These are phyloP conservation scores for Populus pruinosa DNA, from an alignment of 345 rosid species.

Conservation along the genomic window DNA sequence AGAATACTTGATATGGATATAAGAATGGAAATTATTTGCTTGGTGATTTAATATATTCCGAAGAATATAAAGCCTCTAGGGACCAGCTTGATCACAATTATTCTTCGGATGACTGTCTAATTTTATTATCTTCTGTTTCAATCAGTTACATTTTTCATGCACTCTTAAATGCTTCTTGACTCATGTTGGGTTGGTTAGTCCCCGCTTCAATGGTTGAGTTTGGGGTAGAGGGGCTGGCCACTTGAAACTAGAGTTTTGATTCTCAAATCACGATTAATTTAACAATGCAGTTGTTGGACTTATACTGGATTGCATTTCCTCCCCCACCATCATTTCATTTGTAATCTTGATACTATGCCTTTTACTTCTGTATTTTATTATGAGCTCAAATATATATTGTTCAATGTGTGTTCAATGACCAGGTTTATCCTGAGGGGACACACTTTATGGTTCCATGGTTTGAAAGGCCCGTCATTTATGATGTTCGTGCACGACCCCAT, in stretches of 20 bases:
- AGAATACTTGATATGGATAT: not conserved
- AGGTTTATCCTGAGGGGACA: constrained; percentile 96
- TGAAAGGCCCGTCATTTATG: constrained; percentile 87
- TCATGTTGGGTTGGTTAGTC: not conserved
- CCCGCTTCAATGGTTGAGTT: not conserved
- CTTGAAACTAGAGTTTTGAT: not conserved
- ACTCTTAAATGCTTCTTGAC: not conserved
- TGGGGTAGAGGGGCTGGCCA: not conserved
- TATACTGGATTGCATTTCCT: not conserved
- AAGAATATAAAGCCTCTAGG: not conserved
- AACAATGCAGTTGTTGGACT: not conserved
- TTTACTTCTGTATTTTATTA: not conserved
- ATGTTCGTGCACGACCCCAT: constrained; percentile 90
- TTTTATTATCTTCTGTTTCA: not conserved
- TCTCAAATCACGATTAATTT: not conserved
- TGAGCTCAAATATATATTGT: not conserved
- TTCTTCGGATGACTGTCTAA: not conserved
- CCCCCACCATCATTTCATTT: not conserved
- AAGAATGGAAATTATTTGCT: not conserved
- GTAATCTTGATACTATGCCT: not conserved
- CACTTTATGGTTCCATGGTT: constrained; percentile 90
- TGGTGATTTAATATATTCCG: not conserved
- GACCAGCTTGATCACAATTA: not conserved
- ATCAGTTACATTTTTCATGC: not conserved
- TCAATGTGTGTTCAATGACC: constrained; percentile 7